phyloP scores from a whole-genome alignment of 2,329 filamentous ascomycete genomes.

The Tolypocladium tundrense region DNA sequence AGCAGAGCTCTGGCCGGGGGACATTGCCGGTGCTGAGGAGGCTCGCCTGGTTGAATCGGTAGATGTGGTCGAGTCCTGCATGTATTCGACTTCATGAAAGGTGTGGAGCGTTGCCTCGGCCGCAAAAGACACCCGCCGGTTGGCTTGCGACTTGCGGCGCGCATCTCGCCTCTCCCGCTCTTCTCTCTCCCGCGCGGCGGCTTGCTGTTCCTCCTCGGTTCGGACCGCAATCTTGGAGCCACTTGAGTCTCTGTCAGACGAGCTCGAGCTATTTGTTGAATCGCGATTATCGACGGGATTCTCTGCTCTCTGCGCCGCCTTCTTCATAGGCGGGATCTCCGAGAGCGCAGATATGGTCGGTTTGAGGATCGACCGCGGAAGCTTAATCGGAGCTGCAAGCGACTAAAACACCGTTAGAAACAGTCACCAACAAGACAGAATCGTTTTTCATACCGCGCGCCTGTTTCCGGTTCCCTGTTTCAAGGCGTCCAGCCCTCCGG shows the following conservation, averaged over 20 bases:
- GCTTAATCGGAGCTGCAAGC: conserved; percentile 39
- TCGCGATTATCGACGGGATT: conserved; percentile 1
- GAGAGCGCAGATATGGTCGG: conserved; percentile 58
- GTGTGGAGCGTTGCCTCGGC: conserved; percentile 96
- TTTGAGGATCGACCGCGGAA: conserved; percentile 67
- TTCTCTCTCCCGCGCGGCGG: conserved; percentile 58
- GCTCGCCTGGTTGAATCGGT: conserved; percentile 66
- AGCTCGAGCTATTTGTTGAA: conserved; percentile 6
- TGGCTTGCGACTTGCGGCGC: conserved; percentile 83
- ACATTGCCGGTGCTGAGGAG: conserved; percentile 43
- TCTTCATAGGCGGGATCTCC: conserved; percentile 57
- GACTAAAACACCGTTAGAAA: conserved; percentile 30
- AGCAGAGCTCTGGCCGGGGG: conserved; percentile 9
- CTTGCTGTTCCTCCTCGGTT: conserved; percentile 62
- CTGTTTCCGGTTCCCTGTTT: conserved; percentile 67
- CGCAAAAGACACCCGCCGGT: conserved; percentile 90
- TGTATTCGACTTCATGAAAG: conserved; percentile 86
- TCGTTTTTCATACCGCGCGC: conserved; percentile 52
- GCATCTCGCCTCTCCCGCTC: conserved; percentile 73
- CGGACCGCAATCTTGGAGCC: conserved; percentile 52
- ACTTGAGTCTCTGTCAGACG: conserved; percentile 13
- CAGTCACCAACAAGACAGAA: not conserved
- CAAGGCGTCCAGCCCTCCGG: conserved; percentile 76
- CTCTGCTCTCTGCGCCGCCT: conserved; percentile 1
- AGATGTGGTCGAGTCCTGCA: conserved; percentile 76